Percentiles rank a stretch among this genome's conserved stretches.
Evolutionary conservation across 768 basidiomycete species (phyloP).

Genomic region (Termitomyces eurrhizus): DNA sequence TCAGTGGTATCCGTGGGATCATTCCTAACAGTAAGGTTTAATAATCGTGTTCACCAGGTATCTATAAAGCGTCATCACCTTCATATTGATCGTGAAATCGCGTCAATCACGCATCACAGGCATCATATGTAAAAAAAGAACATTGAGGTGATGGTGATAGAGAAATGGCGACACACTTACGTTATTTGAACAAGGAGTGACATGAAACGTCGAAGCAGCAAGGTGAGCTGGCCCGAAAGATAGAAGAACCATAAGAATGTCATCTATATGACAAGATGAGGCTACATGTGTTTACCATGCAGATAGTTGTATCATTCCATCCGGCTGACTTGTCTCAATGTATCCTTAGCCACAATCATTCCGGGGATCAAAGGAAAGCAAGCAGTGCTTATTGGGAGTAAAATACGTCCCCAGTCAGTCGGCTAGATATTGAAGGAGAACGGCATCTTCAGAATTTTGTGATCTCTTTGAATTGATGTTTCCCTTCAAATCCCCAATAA

Average conservation of each 20-base stretch:
- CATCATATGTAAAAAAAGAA: not conserved
- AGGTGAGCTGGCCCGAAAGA: not conserved
- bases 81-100: not conserved
- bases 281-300: not conserved
- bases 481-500: not conserved
- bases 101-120: not conserved
- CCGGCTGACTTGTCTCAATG: not conserved
- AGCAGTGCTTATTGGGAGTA: no score
- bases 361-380: not conserved
- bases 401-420: no score
- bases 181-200: not conserved
- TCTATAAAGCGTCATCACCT: not conserved
- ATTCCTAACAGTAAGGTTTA: not conserved
- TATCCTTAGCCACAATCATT: not conserved
- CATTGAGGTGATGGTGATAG: not conserved
- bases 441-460: not conserved
- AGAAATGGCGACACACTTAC: not conserved
- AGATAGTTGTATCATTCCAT: not conserved
- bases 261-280: not conserved
- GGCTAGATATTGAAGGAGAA: not conserved
- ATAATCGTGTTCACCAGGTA: not conserved
- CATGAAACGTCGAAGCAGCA: not conserved
- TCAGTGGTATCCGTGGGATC: not conserved
- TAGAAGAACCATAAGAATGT: not conserved
- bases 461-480: not conserved